Evolutionary conservation across 441 rosid species (phyloP), one percentile per base, ranked within the genome.

Genomic region (Biscutella laevigata): DNA sequence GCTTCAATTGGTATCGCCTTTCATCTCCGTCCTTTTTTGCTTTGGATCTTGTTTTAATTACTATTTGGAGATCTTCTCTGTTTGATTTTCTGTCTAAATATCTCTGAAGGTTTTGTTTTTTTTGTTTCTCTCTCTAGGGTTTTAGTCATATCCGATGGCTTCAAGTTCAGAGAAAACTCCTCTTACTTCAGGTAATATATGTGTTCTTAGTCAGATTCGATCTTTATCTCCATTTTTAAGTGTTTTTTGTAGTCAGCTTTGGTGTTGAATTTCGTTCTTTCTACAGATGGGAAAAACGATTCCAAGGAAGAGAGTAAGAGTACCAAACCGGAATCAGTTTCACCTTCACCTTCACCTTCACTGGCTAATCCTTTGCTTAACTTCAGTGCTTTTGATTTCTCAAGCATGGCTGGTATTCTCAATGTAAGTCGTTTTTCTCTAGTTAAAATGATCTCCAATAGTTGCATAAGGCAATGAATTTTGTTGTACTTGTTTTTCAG

Each of bases 361-460:
- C 68, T 77, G 0, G 77, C 61, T 52, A 30, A 62, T 57, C 60
- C 72, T 66, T 82, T 57, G 4, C n/a, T 72, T 20, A 57, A 73
- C 36, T 68, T 83, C 32, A 73, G 70, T 66, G 82, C 83, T 14
- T 88, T 86, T 64, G 96, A 94, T 76, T 94, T 89, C 76, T 89
- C 96, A 6, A 74, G 81, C 45, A 89, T 94, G 99, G 60, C 75
- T 49, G 77, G 84, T 65, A 72, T 89, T 53, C 96, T 94, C 55
- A 84, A 89, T 57, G 97, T 94, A 78, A 54, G 71, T 20, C 28
- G 5, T 26, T 11, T 53, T 4, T n/a, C 25, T n/a, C n/a, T n/a
- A 2, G 19, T n/a, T 47, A 6, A 47, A 33, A 20, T 21, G 13
- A 10, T 30, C n/a, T 32, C 1, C 1, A 13, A 4, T 38, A 4